Base-by-base conservation (phyloP, 1,139 yeast species). In the Scheffersomyces illinoinensis region DNA sequence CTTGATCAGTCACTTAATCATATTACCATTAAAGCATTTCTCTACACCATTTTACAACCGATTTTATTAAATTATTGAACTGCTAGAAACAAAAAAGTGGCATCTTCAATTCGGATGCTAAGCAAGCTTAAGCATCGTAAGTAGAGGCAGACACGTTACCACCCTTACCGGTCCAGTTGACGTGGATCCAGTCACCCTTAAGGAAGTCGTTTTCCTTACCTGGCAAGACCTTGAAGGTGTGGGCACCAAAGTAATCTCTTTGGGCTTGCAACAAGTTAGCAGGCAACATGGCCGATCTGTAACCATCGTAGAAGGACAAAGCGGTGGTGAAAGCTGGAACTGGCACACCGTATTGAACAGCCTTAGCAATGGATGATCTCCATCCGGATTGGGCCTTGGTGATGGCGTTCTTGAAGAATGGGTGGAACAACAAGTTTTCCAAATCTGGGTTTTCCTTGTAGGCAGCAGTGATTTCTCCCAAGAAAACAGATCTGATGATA, bases 211-310 rank as follows among this genome's bases (percentile, higher is more conserved):
- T 84, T 70, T 91, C 97, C 72, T 74, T 79, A 79, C 96, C 96
- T 70, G 97, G 97, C 75, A 92, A 84, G 66, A 95, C 97, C 79
- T 88, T 87, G 92, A 95, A 95, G 74, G 99, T 95, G 88, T 95
- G 99, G 68, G 99, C 99, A 82, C 99, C 99, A 73, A 95, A 95
- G 91, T 93, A 95, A 80, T 95, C 99, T 85, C 99, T 92, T 87
- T 95, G 99, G 72, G 98, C 98, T 85, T 95, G 99, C 78, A 95
- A 85, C 82, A 95, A 86, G 90, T 93, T 93, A 70, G 99, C 99
- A 75, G 99, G 98, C 74, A 93, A 85, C 77, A 89, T 86, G 67
- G 87, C 96, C 62, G 97, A 90, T 88, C 98, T 90, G 91, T 91
- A 93, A 79, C 99, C 99, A 77, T 95, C 99, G 86, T 92, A 95